Percentiles rank a stretch among this genome's conserved stretches.
Conservation (phyloP, 228 moss, liverwort and hornwort genomes). For the Sphagnum magellanicum region DNA sequence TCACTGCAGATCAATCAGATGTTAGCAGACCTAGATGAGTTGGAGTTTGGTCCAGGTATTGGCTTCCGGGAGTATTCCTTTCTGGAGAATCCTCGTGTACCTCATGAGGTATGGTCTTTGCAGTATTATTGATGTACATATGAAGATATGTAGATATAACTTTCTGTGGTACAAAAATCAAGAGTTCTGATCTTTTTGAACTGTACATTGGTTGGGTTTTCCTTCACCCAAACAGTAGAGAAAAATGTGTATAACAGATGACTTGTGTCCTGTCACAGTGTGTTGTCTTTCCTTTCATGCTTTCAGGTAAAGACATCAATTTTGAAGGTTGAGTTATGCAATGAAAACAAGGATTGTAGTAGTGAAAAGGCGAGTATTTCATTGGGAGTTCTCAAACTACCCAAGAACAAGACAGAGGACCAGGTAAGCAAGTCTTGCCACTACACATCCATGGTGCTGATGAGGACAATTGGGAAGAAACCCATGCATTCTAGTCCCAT, state of each 20-base stretch:
- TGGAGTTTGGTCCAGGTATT: conserved; percentile 59
- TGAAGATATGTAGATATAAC: neutral
- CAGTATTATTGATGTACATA: neutral
- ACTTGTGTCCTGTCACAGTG: neutral
- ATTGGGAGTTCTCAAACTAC: too few species aligned
- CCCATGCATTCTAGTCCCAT: too few species aligned
- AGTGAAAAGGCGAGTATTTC: too few species aligned
- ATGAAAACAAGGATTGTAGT: neutral
- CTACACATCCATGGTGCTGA: too few species aligned
- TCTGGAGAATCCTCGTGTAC: conserved; percentile 65
- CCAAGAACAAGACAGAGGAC: too few species aligned
- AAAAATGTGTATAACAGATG: neutral
- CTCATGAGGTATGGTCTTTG: conserved; percentile 36
- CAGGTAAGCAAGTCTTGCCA: too few species aligned
- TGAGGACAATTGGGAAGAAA: too few species aligned
- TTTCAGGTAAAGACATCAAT: conserved; percentile 61
- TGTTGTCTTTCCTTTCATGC: neutral
- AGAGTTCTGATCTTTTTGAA: neutral
- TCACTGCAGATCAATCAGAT: conserved; percentile 56
- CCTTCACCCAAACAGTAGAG: neutral
- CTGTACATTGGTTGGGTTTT: neutral
- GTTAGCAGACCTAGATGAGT: conserved; percentile 28
- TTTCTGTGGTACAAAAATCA: neutral
- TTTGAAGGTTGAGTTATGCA: conserved; percentile 68
- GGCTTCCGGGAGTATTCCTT: conserved; percentile 87